Percentiles rank a stretch among this genome's conserved stretches.
Evolutionary conservation across 495 filamentous ascomycete species (phyloP).

Genomic region (Xylaria acuta): DNA sequence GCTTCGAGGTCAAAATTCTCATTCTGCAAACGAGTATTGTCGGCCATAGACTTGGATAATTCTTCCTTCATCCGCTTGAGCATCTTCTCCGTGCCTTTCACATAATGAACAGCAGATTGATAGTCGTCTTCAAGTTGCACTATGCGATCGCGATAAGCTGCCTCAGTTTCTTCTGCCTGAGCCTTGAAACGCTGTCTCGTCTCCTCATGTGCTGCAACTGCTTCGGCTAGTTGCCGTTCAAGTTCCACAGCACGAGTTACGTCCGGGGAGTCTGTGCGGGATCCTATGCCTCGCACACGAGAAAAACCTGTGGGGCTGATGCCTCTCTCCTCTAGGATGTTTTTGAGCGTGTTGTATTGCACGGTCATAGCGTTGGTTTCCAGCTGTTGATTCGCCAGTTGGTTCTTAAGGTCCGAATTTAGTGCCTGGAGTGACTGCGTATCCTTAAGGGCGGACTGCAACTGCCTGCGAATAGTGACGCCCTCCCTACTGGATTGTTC

Average conservation of each 20-base stretch:
- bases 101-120: slow-evolving; percentile 98
- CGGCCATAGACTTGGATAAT: slow-evolving; percentile 81
- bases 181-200: slow-evolving; percentile 75
- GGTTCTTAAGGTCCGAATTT: slow-evolving; percentile 78
- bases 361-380: slow-evolving; percentile 88
- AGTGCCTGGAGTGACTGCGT: slow-evolving; percentile 75
- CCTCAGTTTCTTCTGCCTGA: slow-evolving; percentile 82
- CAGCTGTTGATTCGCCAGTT: slow-evolving; percentile 80
- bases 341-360: slow-evolving; percentile 91
- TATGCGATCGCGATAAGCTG: slow-evolving; percentile 87
- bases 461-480: slow-evolving; percentile 83
- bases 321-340: slow-evolving; percentile 87
- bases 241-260: slow-evolving; percentile 82
- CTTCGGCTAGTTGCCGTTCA: slow-evolving; percentile 84
- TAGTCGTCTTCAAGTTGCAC: slow-evolving; percentile 94
- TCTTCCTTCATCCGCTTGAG: slow-evolving; percentile 98
- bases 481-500: slow-evolving; percentile 94
- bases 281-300: slow-evolving; percentile 55
- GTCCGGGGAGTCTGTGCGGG: slow-evolving; percentile 80
- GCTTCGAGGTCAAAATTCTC: slow-evolving; percentile 71
- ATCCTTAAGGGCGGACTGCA: slow-evolving; percentile 83
- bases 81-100: slow-evolving; percentile 99
- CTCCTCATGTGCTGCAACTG: slow-evolving; percentile 81
- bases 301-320: slow-evolving; percentile 67
- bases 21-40: slow-evolving; percentile 81